These are phyloP conservation scores for Penicillium sp. DNA, from an alignment of 2,329 filamentous ascomycete genomes.

Conservation along the genomic window DNA sequence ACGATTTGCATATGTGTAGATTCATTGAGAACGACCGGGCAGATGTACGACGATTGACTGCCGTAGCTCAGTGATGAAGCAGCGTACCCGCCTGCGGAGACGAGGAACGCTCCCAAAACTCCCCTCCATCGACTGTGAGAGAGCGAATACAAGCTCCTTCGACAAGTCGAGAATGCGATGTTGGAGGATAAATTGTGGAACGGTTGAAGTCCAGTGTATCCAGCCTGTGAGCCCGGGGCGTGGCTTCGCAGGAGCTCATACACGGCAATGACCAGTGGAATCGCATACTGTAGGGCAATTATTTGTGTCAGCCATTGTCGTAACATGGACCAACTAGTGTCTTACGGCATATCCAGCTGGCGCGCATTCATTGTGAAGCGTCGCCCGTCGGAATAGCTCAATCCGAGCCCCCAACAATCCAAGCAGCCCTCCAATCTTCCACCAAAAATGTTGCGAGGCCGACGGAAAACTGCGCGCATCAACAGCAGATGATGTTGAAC, in stretches of 20 bases:
- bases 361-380: slow-evolving; percentile 41
- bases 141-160: slow-evolving; percentile 25
- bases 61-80: slow-evolving; percentile 30
- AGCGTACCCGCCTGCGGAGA: slow-evolving; percentile 36
- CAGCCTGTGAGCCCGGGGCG: slow-evolving; percentile 18
- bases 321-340: neutral
- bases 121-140: slow-evolving; percentile 33
- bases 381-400: slow-evolving; percentile 36
- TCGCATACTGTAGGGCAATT: slow-evolving; percentile 24
- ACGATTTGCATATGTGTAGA: slow-evolving; percentile 31
- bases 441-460: slow-evolving; percentile 6
- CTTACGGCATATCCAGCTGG: slow-evolving; percentile 31
- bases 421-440: slow-evolving; percentile 11
- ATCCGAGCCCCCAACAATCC: slow-evolving; percentile 10
- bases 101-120: slow-evolving; percentile 33
- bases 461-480: slow-evolving; percentile 4
- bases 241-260: slow-evolving; percentile 38
- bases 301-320: too few relatives aligned
- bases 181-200: slow-evolving; percentile 13
- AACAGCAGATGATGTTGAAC: slow-evolving; percentile 9
- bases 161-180: slow-evolving; percentile 22
- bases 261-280: slow-evolving; percentile 38
- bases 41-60: slow-evolving; percentile 46
- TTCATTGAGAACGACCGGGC: slow-evolving; percentile 36
- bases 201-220: slow-evolving; percentile 16